phyloP scores from a whole-genome alignment of 176 grass and related monocot species.

The Cenchrus americanus region DNA sequence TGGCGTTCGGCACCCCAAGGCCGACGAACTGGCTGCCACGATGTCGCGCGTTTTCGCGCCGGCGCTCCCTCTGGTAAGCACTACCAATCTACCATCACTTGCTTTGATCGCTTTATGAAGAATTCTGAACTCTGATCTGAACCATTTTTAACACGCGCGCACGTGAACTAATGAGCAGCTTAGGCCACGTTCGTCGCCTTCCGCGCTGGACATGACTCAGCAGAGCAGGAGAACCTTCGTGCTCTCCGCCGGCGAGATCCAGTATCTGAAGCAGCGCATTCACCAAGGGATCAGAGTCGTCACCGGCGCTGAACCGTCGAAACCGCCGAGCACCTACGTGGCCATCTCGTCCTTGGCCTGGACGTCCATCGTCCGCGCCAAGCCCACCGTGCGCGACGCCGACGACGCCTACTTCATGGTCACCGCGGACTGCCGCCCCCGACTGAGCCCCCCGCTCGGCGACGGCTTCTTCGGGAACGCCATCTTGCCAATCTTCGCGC shows the following conservation, averaged over 20 bases:
- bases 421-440: constrained; percentile 14
- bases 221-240: constrained; percentile 27
- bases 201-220: not conserved
- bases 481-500: not conserved
- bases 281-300: not conserved
- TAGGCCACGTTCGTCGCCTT: not conserved
- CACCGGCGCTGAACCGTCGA: not conserved
- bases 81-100: too few relatives aligned
- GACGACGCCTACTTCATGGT: constrained; percentile 21
- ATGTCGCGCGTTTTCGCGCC: constrained; percentile 3
- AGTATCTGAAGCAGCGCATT: not conserved
- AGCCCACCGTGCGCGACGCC: not conserved
- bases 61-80: constrained; percentile 22
- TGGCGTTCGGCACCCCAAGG: constrained; percentile 35
- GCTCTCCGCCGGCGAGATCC: not conserved
- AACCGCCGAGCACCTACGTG: constrained; percentile 21
- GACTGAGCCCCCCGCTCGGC: constrained; percentile 25
- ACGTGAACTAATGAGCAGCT: not conserved
- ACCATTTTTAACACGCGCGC: too few relatives aligned
- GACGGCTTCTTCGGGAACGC: constrained; percentile 56
- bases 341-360: constrained; percentile 23
- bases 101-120: too few relatives aligned
- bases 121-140: too few relatives aligned
- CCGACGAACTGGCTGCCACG: constrained; percentile 15
- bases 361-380: constrained; percentile 21